Evolutionary conservation across 1,139 yeast species (phyloP), one percentile per base, ranked within the genome.

Genomic region (Tardiomyces depauwii): DNA sequence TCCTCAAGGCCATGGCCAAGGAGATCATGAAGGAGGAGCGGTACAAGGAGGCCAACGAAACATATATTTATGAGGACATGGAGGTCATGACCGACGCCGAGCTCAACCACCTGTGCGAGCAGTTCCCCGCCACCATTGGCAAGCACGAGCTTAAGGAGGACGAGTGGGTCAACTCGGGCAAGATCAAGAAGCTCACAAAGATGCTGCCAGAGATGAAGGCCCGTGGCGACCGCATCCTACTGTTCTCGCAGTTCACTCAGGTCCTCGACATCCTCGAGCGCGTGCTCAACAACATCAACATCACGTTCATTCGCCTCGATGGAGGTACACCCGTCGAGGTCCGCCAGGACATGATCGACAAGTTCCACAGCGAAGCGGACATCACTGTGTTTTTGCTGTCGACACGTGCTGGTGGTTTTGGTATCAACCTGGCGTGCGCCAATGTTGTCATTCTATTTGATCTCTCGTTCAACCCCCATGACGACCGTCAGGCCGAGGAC

Each of bases 321-420:
- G 99, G 99, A n/a, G 76, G 76, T 45, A 91, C 99, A 0, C 76
- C 88, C 5, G 99, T 91, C 45, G 96, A 91, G 51, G 80, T 85
- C 39, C 77, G 99, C 59, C 99, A 91, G 63, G 89, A 86, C 50
- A 70, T 91, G 56, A 91, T 91, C 55, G 97, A 89, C 66, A 78
- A 78, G 54, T 91, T 86, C 61, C 82, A 88, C 61, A 89, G 84
- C 23, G 95, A 89, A 53, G 75, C 76, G 0, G 73, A 80, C 2
- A 85, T 91, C 52, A 93, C 95, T 0, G 84, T 91, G 5, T 91
- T 91, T 58, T 71, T 91, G 47, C 70, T 91, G 41, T 85, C 96
- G 10, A 91, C 99, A 2, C 87, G 86, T 61, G 98, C 98, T 0
- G 99, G 98, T 58, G 98, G 98, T 1, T 91, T 91, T 66, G 98